phyloP scores from a whole-genome alignment of 257 asterid species.

The Primulina eburnea region DNA sequence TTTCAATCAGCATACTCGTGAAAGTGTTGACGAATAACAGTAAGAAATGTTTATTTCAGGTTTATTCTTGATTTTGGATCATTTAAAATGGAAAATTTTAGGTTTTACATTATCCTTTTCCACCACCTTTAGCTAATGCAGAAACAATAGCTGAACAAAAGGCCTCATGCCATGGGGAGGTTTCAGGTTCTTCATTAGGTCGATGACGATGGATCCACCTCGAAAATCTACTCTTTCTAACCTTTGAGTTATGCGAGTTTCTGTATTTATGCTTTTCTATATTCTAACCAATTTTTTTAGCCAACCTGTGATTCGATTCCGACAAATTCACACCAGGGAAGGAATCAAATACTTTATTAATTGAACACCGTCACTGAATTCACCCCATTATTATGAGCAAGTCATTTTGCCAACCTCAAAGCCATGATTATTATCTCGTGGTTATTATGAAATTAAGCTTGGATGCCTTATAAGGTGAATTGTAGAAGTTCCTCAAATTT shows the following conservation, averaged over 20 bases:
- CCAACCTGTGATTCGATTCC: neutral
- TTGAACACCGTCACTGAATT: too few species aligned
- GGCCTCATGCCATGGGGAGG: neutral
- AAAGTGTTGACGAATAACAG: constrained; percentile 68
- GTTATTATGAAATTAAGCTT: neutral
- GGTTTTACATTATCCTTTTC: neutral
- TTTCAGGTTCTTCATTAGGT: neutral
- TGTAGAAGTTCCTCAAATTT: neutral
- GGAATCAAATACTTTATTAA: too few species aligned
- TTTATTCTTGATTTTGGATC: constrained; percentile 4
- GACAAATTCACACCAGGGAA: neutral
- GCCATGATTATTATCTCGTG: constrained; percentile 4
- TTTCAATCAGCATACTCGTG: constrained; percentile 85
- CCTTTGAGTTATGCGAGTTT: neutral
- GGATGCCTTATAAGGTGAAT: constrained; percentile 1
- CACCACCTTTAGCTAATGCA: constrained; percentile 1
- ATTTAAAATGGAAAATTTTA: neutral
- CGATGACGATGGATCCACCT: neutral
- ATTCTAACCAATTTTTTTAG: too few species aligned
- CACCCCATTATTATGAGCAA: neutral
- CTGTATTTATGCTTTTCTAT: neutral
- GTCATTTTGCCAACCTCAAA: neutral
- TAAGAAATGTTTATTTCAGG: constrained; percentile 33
- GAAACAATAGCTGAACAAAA: neutral
- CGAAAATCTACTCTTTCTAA: neutral